Percentiles rank a stretch among this genome's conserved stretches.
These are phyloP conservation scores for Picea sitchensis DNA, from an alignment of 75 land plant genomes.

Conservation along the genomic window DNA sequence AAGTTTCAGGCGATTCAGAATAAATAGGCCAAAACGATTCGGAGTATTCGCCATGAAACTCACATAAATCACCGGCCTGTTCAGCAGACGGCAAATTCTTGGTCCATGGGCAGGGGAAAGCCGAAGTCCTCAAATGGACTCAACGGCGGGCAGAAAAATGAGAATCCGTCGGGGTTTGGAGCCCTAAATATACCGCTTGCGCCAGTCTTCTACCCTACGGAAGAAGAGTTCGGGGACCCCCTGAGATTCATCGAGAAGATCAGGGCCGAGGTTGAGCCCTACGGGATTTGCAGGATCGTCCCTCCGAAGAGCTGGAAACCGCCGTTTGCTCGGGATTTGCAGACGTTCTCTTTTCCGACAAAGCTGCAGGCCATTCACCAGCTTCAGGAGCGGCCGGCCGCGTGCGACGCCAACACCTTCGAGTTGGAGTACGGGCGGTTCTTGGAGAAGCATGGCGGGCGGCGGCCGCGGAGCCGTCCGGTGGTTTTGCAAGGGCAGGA, in stretches of 20 bases:
- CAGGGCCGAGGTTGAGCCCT: conserved; percentile 79
- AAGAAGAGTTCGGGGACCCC: conserved; percentile 86
- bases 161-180: neutral
- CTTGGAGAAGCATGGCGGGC: conserved; percentile 38
- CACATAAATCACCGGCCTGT: too few relatives aligned
- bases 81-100: too few relatives aligned
- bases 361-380: conserved; percentile 93
- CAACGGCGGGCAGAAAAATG: too few relatives aligned
- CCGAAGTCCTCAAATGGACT: too few relatives aligned
- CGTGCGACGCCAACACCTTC: conserved; percentile 85
- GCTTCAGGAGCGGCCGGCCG: conserved; percentile 70
- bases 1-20: too few relatives aligned
- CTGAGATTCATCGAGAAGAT: conserved; percentile 67
- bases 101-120: too few relatives aligned
- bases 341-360: conserved; percentile 77
- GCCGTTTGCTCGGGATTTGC: conserved; percentile 68
- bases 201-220: conserved; percentile 83
- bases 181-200: conserved; percentile 49
- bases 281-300: conserved; percentile 92
- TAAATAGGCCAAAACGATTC: too few relatives aligned
- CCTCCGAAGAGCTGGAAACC: conserved; percentile 88
- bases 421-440: conserved; percentile 76
- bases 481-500: conserved; percentile 62
- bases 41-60: too few relatives aligned
- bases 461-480: conserved; percentile 18